Evolutionary conservation across 805 yeast genomes (phyloP), one percentile per base, ranked within the genome.

Genomic region (Candida silvicultrix): DNA sequence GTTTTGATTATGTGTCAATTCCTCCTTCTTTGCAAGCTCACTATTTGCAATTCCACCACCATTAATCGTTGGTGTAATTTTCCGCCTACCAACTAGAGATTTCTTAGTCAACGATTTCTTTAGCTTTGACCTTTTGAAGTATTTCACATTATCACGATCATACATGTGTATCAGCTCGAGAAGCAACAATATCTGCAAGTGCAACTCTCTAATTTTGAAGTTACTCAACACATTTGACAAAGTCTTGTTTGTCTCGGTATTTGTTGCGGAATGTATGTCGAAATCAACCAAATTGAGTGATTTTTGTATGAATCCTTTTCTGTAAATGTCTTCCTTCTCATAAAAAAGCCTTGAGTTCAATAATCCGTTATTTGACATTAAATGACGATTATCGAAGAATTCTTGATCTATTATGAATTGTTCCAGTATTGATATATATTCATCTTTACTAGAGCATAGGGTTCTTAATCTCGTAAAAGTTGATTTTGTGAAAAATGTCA

Each of bases 141-240:
- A 70, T 18, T 50, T 62, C 22, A 48, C 56, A 57, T 65, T 75
- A 44, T 71, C 72, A 8, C 69, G 49, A 5, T 58, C 59, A 46
- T 66, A 57, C 11, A 63, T 41, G 20, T 58, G 50, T 3, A 79
- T 57, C 4, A 77, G 45, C 51, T 80, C 85, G 37, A 80, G 52
- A 2, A 75, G 49, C 1, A 78, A 49, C 2, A 80, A 52, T 0
- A 78, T 63, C 54, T 80, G 85, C 29, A 80, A 55, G 49, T 78
- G 82, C 1, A 81, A 74, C 50, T 80, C 85, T 32, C 83, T 62
- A 2, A 75, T 65, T 50, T 78, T 80, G 47, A 79, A 62, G 35
- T 71, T 68, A 35, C 65, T 57, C 2, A 67, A 55, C 1, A 74
- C 48, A 15, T 62, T 66, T 1, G 54, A 54, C 1, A 64, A 37